phyloP scores from a whole-genome alignment of 345 rosid genomes.

The Aquilaria malaccensis region DNA sequence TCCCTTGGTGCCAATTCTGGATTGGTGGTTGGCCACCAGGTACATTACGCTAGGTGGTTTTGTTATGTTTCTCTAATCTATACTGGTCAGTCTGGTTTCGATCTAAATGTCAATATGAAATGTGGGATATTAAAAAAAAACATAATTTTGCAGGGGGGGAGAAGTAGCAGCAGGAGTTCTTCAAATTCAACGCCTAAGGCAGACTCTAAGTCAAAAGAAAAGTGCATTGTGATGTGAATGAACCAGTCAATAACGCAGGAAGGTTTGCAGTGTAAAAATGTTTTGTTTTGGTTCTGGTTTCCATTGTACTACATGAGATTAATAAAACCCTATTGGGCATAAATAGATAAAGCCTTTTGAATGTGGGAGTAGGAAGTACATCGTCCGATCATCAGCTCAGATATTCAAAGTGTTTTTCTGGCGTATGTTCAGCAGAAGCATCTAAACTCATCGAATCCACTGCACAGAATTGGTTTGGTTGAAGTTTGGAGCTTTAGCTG shows the following conservation, averaged over 20 bases:
- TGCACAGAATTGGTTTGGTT: neutral
- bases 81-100: no score
- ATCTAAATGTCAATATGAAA: no score
- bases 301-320: constrained; percentile 7
- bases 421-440: constrained; percentile 22
- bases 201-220: constrained; percentile 65
- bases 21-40: constrained; percentile 88
- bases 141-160: constrained; percentile 42
- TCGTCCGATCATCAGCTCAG: neutral
- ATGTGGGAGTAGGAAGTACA: constrained; percentile 12
- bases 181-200: constrained; percentile 43
- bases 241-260: neutral
- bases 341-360: constrained; percentile 13
- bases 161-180: constrained; percentile 42
- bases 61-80: no score
- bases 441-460: constrained; percentile 24
- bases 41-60: constrained; percentile 13
- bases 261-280: constrained; percentile 38
- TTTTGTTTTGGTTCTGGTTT: constrained; percentile 8
- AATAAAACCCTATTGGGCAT: constrained; percentile 16
- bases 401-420: neutral
- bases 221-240: constrained; percentile 67
- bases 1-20: constrained; percentile 41
- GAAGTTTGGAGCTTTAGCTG: no score
- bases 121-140: no score